phyloP scores from a whole-genome alignment of 2,329 filamentous ascomycete genomes.

The Talaromyces sp. region DNA sequence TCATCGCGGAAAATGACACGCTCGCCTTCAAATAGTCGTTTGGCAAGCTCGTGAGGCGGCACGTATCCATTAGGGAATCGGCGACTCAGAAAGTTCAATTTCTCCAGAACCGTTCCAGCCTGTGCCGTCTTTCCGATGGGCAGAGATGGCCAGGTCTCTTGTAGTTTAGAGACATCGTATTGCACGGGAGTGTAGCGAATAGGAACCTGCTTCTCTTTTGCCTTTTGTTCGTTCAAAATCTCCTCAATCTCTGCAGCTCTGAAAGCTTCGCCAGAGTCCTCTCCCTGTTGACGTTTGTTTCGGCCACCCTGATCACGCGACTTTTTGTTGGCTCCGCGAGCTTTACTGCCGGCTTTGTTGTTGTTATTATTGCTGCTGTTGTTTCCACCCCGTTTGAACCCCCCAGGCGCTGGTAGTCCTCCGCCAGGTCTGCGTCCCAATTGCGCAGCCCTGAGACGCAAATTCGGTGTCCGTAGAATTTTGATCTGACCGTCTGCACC shows the following conservation, averaged over 20 bases:
- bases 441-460: constrained; percentile 16
- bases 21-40: constrained; percentile 30
- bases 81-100: constrained; percentile 28
- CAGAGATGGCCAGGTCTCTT: constrained; percentile 35
- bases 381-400: background rate
- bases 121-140: constrained; percentile 24
- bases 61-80: constrained; percentile 30
- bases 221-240: constrained; percentile 23
- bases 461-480: constrained; percentile 24
- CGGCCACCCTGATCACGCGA: constrained; percentile 7
- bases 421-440: background rate
- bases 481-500: constrained; percentile 21
- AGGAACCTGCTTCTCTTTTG: constrained; percentile 22
- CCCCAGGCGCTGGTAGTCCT: constrained; percentile 15
- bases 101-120: constrained; percentile 26
- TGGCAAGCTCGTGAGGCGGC: constrained; percentile 30
- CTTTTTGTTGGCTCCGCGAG: constrained; percentile 9
- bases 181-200: constrained; percentile 30
- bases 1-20: constrained; percentile 32
- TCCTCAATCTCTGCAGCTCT: constrained; percentile 22
- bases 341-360: background rate
- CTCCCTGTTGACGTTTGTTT: constrained; percentile 13
- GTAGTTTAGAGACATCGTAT: constrained; percentile 25
- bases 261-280: constrained; percentile 18
- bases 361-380: background rate